Conservation (phyloP, 768 basidiomycete genomes). For the Leccinum sublutescens region DNA sequence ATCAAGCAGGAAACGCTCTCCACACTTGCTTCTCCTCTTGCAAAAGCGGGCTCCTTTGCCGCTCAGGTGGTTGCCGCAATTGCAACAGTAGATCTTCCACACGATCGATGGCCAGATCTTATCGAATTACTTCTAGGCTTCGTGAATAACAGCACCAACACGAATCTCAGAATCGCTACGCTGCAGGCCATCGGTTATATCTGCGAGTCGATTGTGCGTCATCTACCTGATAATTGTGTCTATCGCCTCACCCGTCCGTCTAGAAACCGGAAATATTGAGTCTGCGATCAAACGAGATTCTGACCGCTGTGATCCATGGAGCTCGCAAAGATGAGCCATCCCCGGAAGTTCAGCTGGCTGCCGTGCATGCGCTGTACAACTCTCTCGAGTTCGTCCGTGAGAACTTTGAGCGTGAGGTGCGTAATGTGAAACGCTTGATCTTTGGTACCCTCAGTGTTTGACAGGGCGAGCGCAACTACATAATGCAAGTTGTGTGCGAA, state of each 20-base stretch:
- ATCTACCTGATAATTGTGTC: neutral
- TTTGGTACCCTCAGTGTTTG: constrained; percentile 3
- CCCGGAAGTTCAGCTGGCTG: constrained; percentile 86
- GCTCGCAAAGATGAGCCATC: constrained; percentile 95
- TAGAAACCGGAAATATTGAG: constrained; percentile 93
- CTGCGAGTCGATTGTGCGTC: constrained; percentile 92
- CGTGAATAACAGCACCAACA: constrained; percentile 70
- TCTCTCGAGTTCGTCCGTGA: constrained; percentile 97
- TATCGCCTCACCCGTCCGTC: constrained; percentile 5
- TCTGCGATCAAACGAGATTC: constrained; percentile 90
- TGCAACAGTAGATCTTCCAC: constrained; percentile 89
- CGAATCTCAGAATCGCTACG: constrained; percentile 79
- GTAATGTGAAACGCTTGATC: constrained; percentile 25
- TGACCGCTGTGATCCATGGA: constrained; percentile 98
- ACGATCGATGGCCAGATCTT: constrained; percentile 85
- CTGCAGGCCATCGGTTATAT: constrained; percentile 96
- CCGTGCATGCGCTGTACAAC: constrained; percentile 89
- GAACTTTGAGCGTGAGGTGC: constrained; percentile 95
- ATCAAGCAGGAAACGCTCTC: constrained; percentile 87
- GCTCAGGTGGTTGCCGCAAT: constrained; percentile 95
- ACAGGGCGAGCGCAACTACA: constrained; percentile 98
- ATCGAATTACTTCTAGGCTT: constrained; percentile 87
- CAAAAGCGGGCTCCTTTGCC: constrained; percentile 80
- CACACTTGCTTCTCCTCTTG: constrained; percentile 70
- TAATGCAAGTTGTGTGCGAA: constrained; percentile 99